A percentile compares a stretch with the other conserved stretches of the same genome.
These are phyloP conservation scores for Lycium ferocissimum DNA, from an alignment of 257 asterid genomes.

Conservation along the genomic window DNA sequence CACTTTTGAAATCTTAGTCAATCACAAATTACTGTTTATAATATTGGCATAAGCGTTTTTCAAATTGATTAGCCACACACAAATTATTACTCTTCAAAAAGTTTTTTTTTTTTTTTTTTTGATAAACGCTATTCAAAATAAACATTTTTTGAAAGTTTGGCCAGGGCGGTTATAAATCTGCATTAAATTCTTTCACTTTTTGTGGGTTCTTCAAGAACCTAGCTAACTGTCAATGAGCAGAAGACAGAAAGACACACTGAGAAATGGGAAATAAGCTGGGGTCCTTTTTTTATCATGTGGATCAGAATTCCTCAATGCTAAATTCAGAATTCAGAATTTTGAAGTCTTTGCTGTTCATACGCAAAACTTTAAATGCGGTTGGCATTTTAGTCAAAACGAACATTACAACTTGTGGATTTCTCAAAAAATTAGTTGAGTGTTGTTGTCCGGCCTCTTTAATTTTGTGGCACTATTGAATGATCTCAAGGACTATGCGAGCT, in stretches of 20 bases:
- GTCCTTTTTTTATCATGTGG: not conserved
- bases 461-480: not conserved
- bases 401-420: not conserved
- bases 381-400: not conserved
- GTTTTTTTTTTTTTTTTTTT: no score
- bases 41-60: no score
- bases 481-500: not conserved
- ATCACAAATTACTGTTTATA: no score
- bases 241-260: not conserved
- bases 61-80: no score
- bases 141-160: no score
- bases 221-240: conserved; percentile 29
- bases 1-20: no score
- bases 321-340: not conserved
- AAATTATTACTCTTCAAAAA: no score
- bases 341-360: conserved; percentile 18
- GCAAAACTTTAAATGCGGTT: not conserved
- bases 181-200: conserved; percentile 4
- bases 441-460: not conserved
- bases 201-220: not conserved
- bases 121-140: no score
- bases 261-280: not conserved
- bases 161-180: not conserved
- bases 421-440: not conserved
- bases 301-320: not conserved